Base-by-base conservation (phyloP, 495 filamentous ascomycete genomes). In the Bacidia rubella region DNA sequence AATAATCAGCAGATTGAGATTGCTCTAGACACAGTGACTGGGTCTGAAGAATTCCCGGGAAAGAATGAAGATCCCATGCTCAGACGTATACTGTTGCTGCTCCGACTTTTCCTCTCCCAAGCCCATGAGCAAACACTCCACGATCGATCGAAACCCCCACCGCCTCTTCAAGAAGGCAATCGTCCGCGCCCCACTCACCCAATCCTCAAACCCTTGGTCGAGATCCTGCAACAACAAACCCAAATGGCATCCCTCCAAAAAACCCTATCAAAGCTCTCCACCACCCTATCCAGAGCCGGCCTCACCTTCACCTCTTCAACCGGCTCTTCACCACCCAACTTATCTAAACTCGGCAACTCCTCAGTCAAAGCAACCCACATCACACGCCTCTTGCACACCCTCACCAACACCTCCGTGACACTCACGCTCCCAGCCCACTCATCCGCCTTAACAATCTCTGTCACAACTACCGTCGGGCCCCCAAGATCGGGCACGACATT, bases 21-120 rank as follows among this genome's bases (percentile, higher is more conserved):
- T 43, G 82, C 85, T 55, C 72, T 88, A 25, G 76, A 85, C n/a
- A 66, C 76, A 53, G 20, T 53, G 74, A 65, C 66, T 40, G 53
- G 62, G 59, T 7, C n/a, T 29, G 35, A 57, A 41, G 47, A 57
- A 41, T 5, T 53, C 39, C 3, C 52, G 58, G 15, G 42, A 53
- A 41, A 22, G 46, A 10, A 35, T 7, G 50, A 51, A 52, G 59
- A 3, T 52, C 55, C 42, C 26, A 61, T 57, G 1, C n/a, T 65
- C 5, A 58, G 72, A 11, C 65, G 63, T 23, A 67, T 83, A 21
- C 73, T 70, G 3, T 65, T 80, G 53, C 72, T 76, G 0, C 72
- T 88, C 12, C 77, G 81, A 17, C 73, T 90, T 38, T 73, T 90
- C 2, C 76, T 90, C n/a, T 74, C 74, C 25, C 79, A 85, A 55